These are phyloP conservation scores for Cryptococcus sp. DNA, from an alignment of 1,284 basidiomycete genomes.

Conservation along the genomic window DNA sequence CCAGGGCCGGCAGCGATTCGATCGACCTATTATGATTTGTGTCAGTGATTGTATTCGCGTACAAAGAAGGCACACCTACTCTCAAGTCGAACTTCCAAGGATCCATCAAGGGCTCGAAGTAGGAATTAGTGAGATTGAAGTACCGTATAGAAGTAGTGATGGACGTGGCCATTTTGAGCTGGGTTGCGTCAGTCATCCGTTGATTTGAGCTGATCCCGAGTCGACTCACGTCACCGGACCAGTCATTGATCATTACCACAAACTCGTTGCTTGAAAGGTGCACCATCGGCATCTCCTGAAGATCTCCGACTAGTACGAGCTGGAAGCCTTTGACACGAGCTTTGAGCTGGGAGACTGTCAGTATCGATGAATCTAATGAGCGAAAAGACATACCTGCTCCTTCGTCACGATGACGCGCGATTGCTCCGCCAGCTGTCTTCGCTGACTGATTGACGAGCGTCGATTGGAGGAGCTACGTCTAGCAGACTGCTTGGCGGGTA, in stretches of 20 bases:
- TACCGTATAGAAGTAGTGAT: constrained; percentile 84
- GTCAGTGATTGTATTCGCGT: neutral
- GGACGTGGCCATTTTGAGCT: constrained; percentile 80
- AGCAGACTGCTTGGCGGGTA: constrained; percentile 9
- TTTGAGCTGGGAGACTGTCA: constrained; percentile 61
- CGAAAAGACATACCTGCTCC: constrained; percentile 65
- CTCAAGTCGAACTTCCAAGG: constrained; percentile 87
- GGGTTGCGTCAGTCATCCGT: constrained; percentile 7
- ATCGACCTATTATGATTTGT: constrained; percentile 23
- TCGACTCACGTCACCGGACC: constrained; percentile 79
- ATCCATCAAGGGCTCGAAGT: constrained; percentile 99
- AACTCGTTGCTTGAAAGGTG: constrained; percentile 87
- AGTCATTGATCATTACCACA: constrained; percentile 80
- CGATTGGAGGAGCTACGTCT: constrained; percentile 17
- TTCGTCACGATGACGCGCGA: constrained; percentile 68
- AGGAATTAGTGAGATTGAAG: constrained; percentile 96
- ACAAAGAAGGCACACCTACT: constrained; percentile 54
- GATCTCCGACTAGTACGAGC: constrained; percentile 89
- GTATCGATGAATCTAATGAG: neutral
- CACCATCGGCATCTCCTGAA: constrained; percentile 92
- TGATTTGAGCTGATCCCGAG: neutral
- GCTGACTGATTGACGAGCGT: constrained; percentile 55
- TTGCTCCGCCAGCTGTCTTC: constrained; percentile 53
- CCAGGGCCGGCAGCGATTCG: constrained; percentile 51
- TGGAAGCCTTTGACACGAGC: constrained; percentile 87